Base-by-base conservation (phyloP, 208 protist genomes). In the Trypanosoma cruzi region DNA sequence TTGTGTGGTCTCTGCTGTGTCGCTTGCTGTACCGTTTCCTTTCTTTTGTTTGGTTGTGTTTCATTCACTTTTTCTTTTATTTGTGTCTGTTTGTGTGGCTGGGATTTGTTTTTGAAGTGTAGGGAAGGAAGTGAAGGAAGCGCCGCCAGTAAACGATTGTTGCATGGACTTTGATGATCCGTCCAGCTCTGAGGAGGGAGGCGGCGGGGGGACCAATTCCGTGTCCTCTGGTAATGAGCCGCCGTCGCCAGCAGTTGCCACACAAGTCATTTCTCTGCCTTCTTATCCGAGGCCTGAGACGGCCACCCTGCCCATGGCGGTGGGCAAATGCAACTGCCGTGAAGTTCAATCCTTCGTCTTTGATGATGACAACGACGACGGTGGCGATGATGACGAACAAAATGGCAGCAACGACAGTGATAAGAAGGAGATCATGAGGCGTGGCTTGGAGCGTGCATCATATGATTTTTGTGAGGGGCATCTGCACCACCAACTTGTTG, bases 101-200 rank as follows among this genome's bases (percentile, higher is more conserved):
- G 48, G 1, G 22, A 26, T 52, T 52, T 11, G 18, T 1, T n/a
- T n/a, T 8, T n/a, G 28, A 46, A 24, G 31, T 46, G 49, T 26
- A 46, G 13, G n/a, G 22, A 6, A 10, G 20, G 42, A 42, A 22
- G 5, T 7, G 14, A 14, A 29, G 6, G n/a, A 18, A 46, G 11
- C 7, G 40, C n/a, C 32, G 16, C 20, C 3, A 55, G 46, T 2
- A 1, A 42, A 24, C 56, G 28, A 46, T 14, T 6, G 16, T 34
- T 13, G 20, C n/a, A 70, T 70, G 64, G 64, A 70, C 42, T 70
- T 70, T 70, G 64, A 70, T 62, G 64, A 70, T 29, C 29, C 64
- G 4, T 54, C 64, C 49, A 37, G 48, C 29, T 55, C 46, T 42
- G 62, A 50, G 0, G 56, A 46, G n/a, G 20, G 40, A 3, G 18